phyloP scores from a whole-genome alignment of 495 filamentous ascomycete genomes.

The Aspergillus sclerotiicarbonarius region DNA sequence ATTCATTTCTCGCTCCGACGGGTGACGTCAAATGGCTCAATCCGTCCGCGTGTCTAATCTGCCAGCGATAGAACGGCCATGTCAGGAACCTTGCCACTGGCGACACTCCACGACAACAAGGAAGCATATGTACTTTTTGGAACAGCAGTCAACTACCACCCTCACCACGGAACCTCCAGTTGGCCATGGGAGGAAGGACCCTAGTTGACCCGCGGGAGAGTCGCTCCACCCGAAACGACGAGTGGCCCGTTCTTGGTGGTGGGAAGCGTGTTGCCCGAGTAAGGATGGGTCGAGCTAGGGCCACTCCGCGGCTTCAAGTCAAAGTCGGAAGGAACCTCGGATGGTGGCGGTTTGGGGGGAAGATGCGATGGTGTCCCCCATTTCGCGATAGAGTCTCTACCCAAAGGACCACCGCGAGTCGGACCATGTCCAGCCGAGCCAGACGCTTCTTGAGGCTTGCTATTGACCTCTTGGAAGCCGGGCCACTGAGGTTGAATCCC shows the following conservation, averaged over 20 bases:
- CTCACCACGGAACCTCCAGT: background rate
- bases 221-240: slow-evolving; percentile 41
- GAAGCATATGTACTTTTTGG: slow-evolving; percentile 3
- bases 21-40: background rate
- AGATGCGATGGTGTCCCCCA: slow-evolving; percentile 56
- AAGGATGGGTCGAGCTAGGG: slow-evolving; percentile 23
- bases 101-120: background rate
- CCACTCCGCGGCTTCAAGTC: slow-evolving; percentile 36
- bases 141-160: background rate
- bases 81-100: background rate
- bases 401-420: slow-evolving; percentile 21
- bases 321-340: slow-evolving; percentile 47
- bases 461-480: slow-evolving; percentile 34
- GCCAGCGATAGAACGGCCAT: background rate
- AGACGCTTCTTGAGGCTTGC: slow-evolving; percentile 23
- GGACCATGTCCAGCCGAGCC: slow-evolving; percentile 13
- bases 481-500: slow-evolving; percentile 30
- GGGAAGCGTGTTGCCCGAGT: slow-evolving; percentile 22
- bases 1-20: slow-evolving; percentile 5
- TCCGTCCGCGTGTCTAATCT: slow-evolving; percentile 6
- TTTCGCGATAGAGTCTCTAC: slow-evolving; percentile 49
- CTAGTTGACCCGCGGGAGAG: slow-evolving; percentile 27
- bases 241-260: slow-evolving; percentile 38
- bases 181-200: background rate
- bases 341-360: slow-evolving; percentile 54